phyloP scores from a whole-genome alignment of 2,329 filamentous ascomycete species.

The Paecilomyces sp. region DNA sequence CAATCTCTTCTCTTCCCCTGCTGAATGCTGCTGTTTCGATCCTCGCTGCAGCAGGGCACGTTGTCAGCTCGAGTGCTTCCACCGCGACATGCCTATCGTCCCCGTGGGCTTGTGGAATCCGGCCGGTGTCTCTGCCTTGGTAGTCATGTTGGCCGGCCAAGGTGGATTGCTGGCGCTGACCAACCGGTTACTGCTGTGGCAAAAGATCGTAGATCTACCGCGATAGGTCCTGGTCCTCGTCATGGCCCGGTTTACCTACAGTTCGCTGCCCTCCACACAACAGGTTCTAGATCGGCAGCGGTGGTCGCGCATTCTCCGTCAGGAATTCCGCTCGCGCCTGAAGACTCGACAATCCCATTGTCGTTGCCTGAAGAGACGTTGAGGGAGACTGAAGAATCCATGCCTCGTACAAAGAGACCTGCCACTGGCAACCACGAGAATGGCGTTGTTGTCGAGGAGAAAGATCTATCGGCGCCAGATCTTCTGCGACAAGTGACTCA shows the following conservation, averaged over 20 bases:
- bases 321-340: neutral
- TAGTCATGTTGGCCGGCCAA: slow-evolving; percentile 20
- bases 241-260: slow-evolving; percentile 10
- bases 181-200: slow-evolving; percentile 4
- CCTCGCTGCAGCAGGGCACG: slow-evolving; percentile 13
- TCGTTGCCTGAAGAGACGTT: slow-evolving; percentile 1
- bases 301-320: neutral
- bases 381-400: slow-evolving; percentile 8
- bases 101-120: slow-evolving; percentile 17
- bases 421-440: neutral
- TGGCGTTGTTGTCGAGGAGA: neutral
- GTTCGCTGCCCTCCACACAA: neutral
- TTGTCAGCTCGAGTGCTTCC: slow-evolving; percentile 13
- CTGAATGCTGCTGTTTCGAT: slow-evolving; percentile 25
- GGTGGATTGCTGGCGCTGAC: slow-evolving; percentile 16
- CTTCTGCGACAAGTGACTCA: neutral
- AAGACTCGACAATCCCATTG: neutral
- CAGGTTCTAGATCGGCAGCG: neutral
- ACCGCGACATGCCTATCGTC: slow-evolving; percentile 22
- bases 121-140: slow-evolving; percentile 4
- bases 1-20: neutral
- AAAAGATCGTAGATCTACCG: neutral
- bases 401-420: neutral
- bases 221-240: slow-evolving; percentile 11
- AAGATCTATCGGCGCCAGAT: neutral